Base-by-base conservation (phyloP, 2,329 filamentous ascomycete genomes). In the Claviceps spartinae region DNA sequence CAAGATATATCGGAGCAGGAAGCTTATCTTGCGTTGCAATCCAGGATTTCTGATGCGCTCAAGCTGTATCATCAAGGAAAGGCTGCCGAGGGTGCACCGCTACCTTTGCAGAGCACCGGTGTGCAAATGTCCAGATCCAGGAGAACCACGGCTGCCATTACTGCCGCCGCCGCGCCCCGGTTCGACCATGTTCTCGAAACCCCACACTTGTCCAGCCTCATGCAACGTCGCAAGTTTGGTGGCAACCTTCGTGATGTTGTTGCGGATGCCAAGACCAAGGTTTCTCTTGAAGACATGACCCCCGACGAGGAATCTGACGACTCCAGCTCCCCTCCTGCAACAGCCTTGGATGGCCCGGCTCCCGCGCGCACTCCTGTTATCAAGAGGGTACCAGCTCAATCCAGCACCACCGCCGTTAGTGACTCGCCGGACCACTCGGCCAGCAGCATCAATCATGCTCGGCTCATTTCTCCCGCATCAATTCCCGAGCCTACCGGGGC, bases 181-280 rank as follows among this genome's bases (percentile, higher is more conserved):
- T 80, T 82, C 60, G 68, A 74, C 51, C 73, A 73, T 49, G 79
- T 81, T 11, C 64, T 75, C 6, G 75, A 79, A 37, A 78, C 80
- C 16, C 85, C 85, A 14, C 76, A 86, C 65, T 72, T 90, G 20
- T 86, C 85, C 34, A 75, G 75, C 42, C 66, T 87, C 47, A 72
- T 88, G 67, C 72, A 79, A 58, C 75, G 70, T 56, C 77, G 74
- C 61, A 82, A 83, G 37, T 77, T 85, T 58, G 69, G 71, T 54
- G 73, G 81, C 49, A 76, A 86, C 60, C 68, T 87, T 50, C 65
- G 71, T 54, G 73, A 79, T 51, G 63, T 76, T 58, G 81, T 84
- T 48, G 69, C 69, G 50, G 79, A 83, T 58, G 78, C 79, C 24
- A 82, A 78, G 68, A 74, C 70, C 38, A 75, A 70, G 61, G 58